Evolutionary conservation across 148 eudicot species (phyloP).

Genomic region (Rhododendron kiyosumense): DNA sequence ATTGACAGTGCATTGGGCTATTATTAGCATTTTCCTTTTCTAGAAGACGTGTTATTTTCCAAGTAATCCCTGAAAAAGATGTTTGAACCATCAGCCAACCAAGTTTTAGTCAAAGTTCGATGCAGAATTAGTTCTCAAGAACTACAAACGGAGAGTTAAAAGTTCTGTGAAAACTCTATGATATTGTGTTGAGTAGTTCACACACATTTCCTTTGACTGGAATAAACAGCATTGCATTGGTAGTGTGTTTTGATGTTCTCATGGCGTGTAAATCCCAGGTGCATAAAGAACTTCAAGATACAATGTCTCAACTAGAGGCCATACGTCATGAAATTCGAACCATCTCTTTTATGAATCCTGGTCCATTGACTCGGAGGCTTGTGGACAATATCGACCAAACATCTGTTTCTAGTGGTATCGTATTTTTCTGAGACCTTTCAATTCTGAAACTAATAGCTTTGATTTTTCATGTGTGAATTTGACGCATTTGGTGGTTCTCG

Average conservation of each 20-base stretch:
- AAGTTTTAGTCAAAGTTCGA: neutral
- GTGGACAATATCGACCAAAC: conserved; percentile 50
- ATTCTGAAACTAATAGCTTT: neutral
- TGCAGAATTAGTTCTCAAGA: neutral
- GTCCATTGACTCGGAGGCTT: conserved; percentile 66
- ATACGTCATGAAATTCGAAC: conserved; percentile 82
- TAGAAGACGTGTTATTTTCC: neutral
- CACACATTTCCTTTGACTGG: neutral
- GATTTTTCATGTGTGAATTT: neutral
- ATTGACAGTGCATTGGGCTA: neutral
- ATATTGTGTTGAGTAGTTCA: neutral
- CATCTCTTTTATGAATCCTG: conserved; percentile 78
- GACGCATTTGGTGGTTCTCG: neutral
- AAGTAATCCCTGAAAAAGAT: neutral
- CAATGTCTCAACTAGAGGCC: conserved; percentile 87
- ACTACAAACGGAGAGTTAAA: neutral
- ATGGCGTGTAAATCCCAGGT: conserved; percentile 36
- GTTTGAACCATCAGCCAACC: neutral
- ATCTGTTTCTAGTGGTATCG: conserved; percentile 32
- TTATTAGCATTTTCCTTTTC: neutral
- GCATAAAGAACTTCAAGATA: conserved; percentile 90
- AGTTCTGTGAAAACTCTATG: neutral
- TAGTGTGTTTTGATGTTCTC: neutral
- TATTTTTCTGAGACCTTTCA: neutral
- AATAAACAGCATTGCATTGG: neutral